Conservation (phyloP, 2,329 filamentous ascomycete genomes). For the Coniochaeta sp. region DNA sequence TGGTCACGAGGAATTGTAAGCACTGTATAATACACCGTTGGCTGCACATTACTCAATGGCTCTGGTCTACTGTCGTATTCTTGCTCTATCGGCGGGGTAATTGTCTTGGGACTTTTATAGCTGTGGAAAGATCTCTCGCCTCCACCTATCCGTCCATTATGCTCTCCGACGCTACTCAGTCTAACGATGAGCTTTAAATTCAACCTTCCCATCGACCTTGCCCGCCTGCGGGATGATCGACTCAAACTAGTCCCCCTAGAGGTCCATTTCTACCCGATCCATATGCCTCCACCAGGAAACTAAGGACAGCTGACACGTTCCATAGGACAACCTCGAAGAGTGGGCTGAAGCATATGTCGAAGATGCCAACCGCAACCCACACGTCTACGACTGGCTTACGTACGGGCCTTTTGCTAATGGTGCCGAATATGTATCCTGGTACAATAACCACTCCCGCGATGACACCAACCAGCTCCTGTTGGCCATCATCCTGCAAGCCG, state of each 20-base stretch:
- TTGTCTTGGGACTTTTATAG: too few relatives aligned
- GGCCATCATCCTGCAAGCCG: slow-evolving; percentile 21
- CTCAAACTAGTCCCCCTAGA: background rate
- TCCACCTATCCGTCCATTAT: too few relatives aligned
- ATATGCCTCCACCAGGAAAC: background rate
- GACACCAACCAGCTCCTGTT: slow-evolving; percentile 2
- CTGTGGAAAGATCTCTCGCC: too few relatives aligned
- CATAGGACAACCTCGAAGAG: background rate
- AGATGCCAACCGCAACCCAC: background rate
- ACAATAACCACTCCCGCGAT: background rate
- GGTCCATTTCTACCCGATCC: background rate
- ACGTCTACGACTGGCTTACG: background rate
- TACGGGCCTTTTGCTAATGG: background rate
- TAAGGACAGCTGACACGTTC: background rate
- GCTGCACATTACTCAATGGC: too few relatives aligned
- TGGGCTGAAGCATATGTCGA: background rate
- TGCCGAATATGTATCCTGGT: background rate
- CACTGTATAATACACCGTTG: too few relatives aligned
- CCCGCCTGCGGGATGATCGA: background rate
- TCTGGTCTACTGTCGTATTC: too few relatives aligned
- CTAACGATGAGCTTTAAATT: background rate
- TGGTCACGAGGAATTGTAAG: too few relatives aligned
- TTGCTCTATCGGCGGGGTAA: too few relatives aligned
- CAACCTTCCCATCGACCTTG: background rate
- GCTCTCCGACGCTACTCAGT: too few relatives aligned